phyloP scores from a whole-genome alignment of 129 eudicot species.

The Ambrosia trifida region DNA sequence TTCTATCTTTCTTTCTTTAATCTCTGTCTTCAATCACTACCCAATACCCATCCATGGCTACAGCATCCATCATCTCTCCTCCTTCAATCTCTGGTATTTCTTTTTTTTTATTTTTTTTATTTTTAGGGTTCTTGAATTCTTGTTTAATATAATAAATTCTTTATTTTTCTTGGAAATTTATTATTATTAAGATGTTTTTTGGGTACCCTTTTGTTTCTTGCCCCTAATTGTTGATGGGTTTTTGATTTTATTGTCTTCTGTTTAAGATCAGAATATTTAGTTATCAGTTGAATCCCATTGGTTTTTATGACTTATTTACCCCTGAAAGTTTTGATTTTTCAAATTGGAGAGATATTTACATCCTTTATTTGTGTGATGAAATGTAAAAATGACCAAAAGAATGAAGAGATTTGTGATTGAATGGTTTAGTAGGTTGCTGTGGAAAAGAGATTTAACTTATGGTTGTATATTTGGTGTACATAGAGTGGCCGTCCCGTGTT shows the following conservation, averaged over 20 bases:
- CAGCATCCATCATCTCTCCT: constrained; percentile 40
- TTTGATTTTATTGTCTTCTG: constrained; percentile 1
- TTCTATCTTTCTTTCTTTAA: constrained; percentile 29
- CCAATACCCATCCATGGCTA: constrained; percentile 38
- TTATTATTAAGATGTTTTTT: neutral
- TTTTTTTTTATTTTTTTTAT: neutral
- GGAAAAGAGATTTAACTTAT: too few relatives aligned
- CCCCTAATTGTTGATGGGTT: constrained; percentile 10
- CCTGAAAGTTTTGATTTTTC: constrained; percentile 1
- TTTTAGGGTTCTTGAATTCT: neutral
- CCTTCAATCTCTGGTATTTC: constrained; percentile 53
- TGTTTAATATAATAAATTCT: neutral
- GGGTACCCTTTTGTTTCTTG: constrained; percentile 6
- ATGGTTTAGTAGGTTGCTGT: too few relatives aligned
- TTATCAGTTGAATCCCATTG: neutral
- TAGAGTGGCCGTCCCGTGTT: too few relatives aligned
- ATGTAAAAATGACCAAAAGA: too few relatives aligned
- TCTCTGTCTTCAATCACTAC: neutral
- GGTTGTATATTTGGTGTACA: too few relatives aligned
- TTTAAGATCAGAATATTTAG: constrained; percentile 9
- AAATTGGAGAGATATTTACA: too few relatives aligned
- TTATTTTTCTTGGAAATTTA: neutral
- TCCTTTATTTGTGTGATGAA: too few relatives aligned
- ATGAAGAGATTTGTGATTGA: too few relatives aligned
- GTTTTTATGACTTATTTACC: constrained; percentile 9